Conservation (phyloP, 2,329 filamentous ascomycete genomes). For the Alternaria tenuissima region DNA sequence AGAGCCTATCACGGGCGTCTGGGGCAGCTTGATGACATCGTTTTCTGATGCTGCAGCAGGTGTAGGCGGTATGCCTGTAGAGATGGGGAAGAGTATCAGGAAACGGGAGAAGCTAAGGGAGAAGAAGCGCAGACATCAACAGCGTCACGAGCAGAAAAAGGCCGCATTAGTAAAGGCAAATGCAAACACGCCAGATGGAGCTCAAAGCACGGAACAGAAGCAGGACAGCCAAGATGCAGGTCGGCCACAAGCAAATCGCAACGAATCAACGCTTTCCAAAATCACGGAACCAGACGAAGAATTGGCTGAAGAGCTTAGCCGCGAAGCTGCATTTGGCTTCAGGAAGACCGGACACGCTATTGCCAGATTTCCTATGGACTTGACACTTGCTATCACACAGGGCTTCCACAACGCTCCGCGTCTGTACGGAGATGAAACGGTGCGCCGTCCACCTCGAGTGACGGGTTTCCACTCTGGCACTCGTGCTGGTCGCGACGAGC, state of each 20-base stretch:
- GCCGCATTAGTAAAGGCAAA: slow-evolving; percentile 31
- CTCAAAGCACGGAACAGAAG: slow-evolving; percentile 12
- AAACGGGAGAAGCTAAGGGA: slow-evolving; percentile 62
- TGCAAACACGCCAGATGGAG: slow-evolving; percentile 14
- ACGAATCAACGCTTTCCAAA: slow-evolving; percentile 40
- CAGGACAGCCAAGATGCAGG: slow-evolving; percentile 10
- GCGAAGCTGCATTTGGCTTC: slow-evolving; percentile 63
- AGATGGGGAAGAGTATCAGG: slow-evolving; percentile 66
- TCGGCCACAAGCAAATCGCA: slow-evolving; percentile 30
- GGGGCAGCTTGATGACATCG: slow-evolving; percentile 68
- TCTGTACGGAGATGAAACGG: slow-evolving; percentile 74
- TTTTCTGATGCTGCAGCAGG: slow-evolving; percentile 68
- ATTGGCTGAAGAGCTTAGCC: slow-evolving; percentile 49
- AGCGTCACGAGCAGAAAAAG: slow-evolving; percentile 41
- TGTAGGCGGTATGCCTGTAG: slow-evolving; percentile 69
- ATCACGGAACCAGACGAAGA: slow-evolving; percentile 44
- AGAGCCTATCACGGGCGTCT: slow-evolving; percentile 73
- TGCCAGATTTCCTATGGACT: slow-evolving; percentile 66
- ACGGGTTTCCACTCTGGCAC: slow-evolving; percentile 71
- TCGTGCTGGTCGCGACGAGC: slow-evolving; percentile 67
- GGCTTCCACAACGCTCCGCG: slow-evolving; percentile 76
- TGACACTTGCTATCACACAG: slow-evolving; percentile 69
- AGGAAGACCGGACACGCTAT: slow-evolving; percentile 62
- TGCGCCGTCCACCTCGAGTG: slow-evolving; percentile 68
- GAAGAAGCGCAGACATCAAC: slow-evolving; percentile 53